These are phyloP conservation scores for Plasmopara halstedii DNA, from an alignment of 352 stramenopile species.

Conservation along the genomic window DNA sequence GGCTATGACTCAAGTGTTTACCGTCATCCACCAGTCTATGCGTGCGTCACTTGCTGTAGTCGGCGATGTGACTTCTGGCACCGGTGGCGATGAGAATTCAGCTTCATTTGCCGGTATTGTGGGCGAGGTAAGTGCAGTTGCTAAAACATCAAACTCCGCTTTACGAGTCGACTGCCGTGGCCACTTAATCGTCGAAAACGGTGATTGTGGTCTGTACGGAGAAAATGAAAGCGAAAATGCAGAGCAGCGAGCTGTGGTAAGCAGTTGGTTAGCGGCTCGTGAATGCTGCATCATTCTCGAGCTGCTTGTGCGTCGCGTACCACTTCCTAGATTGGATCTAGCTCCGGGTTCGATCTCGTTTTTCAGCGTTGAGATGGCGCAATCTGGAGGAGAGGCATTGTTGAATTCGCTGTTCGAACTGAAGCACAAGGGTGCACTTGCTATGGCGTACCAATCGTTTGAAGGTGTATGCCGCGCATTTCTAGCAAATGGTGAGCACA, in stretches of 20 bases:
- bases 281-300: conserved; percentile 77
- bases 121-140: conserved; percentile 53
- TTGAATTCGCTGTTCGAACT: conserved; percentile 80
- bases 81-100: conserved; percentile 54
- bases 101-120: conserved; percentile 57
- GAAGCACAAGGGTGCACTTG: conserved; percentile 85
- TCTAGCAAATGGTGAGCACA: conserved; percentile 51
- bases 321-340: conserved; percentile 27
- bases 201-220: conserved; percentile 19
- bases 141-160: conserved; percentile 39
- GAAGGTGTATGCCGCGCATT: conserved; percentile 82
- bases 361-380: conserved; percentile 47
- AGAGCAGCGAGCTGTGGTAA: conserved; percentile 73
- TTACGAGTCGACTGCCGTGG: conserved; percentile 72
- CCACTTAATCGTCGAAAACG: conserved; percentile 61
- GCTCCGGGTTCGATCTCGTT: conserved; percentile 14
- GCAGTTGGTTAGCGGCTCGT: conserved; percentile 80
- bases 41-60: conserved; percentile 57
- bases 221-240: conserved; percentile 41
- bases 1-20: conserved; percentile 42
- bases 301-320: conserved; percentile 57
- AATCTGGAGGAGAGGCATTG: conserved; percentile 58
- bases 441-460: conserved; percentile 75
- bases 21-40: conserved; percentile 52
- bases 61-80: conserved; percentile 60